Conservation (phyloP, 768 basidiomycete species). For the Russula dissimulans region DNA sequence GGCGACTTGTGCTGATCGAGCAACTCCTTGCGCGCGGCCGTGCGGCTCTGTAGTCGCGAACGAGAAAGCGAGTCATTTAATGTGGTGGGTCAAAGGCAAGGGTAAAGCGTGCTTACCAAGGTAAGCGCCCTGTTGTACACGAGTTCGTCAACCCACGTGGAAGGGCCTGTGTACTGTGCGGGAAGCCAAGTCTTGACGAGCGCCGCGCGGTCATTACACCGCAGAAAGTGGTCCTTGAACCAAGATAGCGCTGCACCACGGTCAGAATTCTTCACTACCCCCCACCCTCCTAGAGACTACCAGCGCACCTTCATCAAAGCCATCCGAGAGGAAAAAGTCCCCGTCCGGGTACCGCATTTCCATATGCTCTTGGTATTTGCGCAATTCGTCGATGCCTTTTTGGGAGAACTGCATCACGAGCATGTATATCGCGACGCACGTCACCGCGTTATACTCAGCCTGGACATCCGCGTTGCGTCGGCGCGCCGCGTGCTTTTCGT, state of each 20-base stretch:
- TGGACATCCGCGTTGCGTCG: conserved; percentile 69
- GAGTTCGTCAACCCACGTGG: conserved; percentile 80
- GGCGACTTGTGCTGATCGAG: conserved; percentile 66
- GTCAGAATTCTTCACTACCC: conserved; percentile 14
- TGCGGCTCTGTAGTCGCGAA: conserved; percentile 58
- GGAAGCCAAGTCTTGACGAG: conserved; percentile 84
- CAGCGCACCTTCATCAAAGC: conserved; percentile 66
- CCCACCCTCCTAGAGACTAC: neutral
- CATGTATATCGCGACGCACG: conserved; percentile 84
- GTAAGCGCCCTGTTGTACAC: conserved; percentile 88
- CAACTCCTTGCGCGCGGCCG: conserved; percentile 85
- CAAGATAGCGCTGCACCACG: conserved; percentile 56
- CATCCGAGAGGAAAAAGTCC: conserved; percentile 65
- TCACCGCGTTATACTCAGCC: conserved; percentile 75
- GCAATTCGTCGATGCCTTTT: conserved; percentile 80
- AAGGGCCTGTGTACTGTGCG: conserved; percentile 70
- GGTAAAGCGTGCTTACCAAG: conserved; percentile 48
- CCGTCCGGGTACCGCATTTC: conserved; percentile 73
- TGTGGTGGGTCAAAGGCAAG: neutral
- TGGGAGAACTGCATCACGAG: conserved; percentile 88
- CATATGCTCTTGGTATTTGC: conserved; percentile 71
- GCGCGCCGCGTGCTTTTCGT: conserved; percentile 56
- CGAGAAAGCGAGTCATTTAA: neutral
- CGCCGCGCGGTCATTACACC: conserved; percentile 87
- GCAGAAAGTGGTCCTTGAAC: conserved; percentile 91